phyloP scores from a whole-genome alignment of 306 rosid genomes.

The Vigna nakashimae region DNA sequence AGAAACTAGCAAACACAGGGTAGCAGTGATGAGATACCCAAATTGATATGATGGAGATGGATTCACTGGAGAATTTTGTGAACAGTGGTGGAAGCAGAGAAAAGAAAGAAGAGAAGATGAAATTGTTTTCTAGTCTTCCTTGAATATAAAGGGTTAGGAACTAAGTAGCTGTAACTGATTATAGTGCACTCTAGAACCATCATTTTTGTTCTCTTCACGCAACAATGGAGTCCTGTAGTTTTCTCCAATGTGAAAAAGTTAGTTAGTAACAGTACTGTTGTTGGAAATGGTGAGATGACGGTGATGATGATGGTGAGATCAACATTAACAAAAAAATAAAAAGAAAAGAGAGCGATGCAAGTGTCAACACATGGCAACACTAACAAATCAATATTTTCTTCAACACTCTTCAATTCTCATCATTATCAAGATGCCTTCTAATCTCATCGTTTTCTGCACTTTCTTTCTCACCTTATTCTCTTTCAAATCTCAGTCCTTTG shows the following conservation, averaged over 20 bases:
- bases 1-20: too few species aligned
- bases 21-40: too few species aligned
- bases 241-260: neutral
- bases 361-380: neutral
- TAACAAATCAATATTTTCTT: neutral
- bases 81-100: too few species aligned
- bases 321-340: neutral
- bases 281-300: too few species aligned
- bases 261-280: too few species aligned
- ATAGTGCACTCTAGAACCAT: neutral
- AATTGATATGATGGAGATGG: too few species aligned
- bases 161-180: neutral
- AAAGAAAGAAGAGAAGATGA: neutral
- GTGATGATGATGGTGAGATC: too few species aligned
- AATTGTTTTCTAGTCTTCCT: neutral
- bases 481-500: conserved; percentile 30
- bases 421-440: conserved; percentile 47
- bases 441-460: neutral
- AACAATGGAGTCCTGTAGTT: neutral
- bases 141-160: neutral
- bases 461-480: conserved; percentile 6
- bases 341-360: neutral
- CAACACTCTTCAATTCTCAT: neutral
- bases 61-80: too few species aligned
- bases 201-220: neutral